Evolutionary conservation across 495 filamentous ascomycete species (phyloP).

Genomic region (Penicillium chermesinum): DNA sequence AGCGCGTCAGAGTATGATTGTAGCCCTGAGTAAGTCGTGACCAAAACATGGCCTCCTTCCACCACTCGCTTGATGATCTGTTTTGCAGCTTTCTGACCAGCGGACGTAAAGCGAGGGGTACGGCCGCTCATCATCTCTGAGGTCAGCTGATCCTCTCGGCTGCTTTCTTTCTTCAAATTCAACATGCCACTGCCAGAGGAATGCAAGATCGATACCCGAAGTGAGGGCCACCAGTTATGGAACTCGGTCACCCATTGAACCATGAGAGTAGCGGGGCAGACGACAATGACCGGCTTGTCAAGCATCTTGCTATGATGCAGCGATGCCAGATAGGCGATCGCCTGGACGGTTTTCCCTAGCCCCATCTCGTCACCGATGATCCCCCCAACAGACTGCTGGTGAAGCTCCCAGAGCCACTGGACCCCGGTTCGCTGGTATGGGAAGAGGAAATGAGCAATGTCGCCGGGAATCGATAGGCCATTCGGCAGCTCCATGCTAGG

Average conservation of each 20-base stretch:
- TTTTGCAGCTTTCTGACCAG: slow-evolving; percentile 58
- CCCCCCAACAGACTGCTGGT: slow-evolving; percentile 81
- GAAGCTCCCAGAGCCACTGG: slow-evolving; percentile 94
- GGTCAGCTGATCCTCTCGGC: slow-evolving; percentile 61
- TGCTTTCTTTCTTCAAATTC: slow-evolving; percentile 64
- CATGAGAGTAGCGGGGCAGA: slow-evolving; percentile 89
- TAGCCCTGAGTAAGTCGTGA: slow-evolving; percentile 91
- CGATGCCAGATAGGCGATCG: slow-evolving; percentile 85
- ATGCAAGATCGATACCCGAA: slow-evolving; percentile 91
- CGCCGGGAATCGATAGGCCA: slow-evolving; percentile 77
- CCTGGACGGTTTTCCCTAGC: slow-evolving; percentile 90
- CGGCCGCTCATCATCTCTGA: slow-evolving; percentile 32
- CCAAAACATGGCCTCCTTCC: slow-evolving; percentile 83
- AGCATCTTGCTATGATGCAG: slow-evolving; percentile 85
- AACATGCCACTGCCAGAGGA: slow-evolving; percentile 95
- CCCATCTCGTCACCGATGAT: slow-evolving; percentile 99
- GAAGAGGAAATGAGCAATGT: slow-evolving; percentile 84
- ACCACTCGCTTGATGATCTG: slow-evolving; percentile 77
- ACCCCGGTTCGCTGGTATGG: slow-evolving; percentile 95
- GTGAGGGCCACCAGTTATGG: slow-evolving; percentile 93
- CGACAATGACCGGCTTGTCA: slow-evolving; percentile 77
- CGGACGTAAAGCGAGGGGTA: slow-evolving; percentile 35
- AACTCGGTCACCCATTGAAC: slow-evolving; percentile 98
- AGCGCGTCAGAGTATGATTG: slow-evolving; percentile 78
- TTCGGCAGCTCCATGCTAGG: slow-evolving; percentile 68